These are phyloP conservation scores for Thelonectria blattea DNA, from an alignment of 2,329 filamentous ascomycete genomes.

Conservation along the genomic window DNA sequence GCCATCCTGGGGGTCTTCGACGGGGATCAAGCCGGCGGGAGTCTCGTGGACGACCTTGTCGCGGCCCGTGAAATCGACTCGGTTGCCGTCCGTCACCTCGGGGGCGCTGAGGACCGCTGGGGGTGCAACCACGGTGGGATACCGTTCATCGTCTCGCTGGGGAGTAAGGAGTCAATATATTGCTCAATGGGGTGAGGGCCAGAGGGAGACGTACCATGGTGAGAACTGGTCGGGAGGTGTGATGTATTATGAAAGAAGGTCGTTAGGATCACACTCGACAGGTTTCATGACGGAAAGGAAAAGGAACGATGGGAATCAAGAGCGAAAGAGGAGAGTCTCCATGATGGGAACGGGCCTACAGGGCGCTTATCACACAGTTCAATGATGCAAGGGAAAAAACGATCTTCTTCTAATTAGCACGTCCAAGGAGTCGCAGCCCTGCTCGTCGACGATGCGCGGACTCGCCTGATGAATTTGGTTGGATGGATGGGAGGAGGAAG, in stretches of 20 bases:
- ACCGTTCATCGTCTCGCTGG: conserved; percentile 29
- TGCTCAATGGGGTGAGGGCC: neutral
- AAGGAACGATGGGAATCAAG: neutral
- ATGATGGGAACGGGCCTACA: neutral
- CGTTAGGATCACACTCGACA: neutral
- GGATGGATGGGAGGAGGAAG: too few species aligned
- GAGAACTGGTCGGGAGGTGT: neutral
- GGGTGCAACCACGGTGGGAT: conserved; percentile 23
- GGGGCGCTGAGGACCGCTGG: conserved; percentile 4
- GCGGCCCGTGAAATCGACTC: conserved; percentile 13
- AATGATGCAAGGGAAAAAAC: too few species aligned
- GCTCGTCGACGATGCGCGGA: too few species aligned
- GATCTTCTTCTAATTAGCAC: too few species aligned
- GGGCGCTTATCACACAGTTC: too few species aligned
- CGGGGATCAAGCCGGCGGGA: conserved; percentile 24
- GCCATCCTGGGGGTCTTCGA: conserved; percentile 18
- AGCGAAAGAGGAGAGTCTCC: neutral
- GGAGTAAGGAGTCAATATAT: conserved; percentile 1
- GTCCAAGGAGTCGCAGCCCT: neutral
- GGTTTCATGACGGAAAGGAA: too few species aligned
- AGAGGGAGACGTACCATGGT: conserved; percentile 1
- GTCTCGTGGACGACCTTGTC: conserved; percentile 18
- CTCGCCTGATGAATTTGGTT: too few species aligned
- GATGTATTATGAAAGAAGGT: neutral
- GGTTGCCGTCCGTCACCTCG: conserved; percentile 5